These are phyloP conservation scores for Albizia julibrissin DNA, from an alignment of 306 rosid genomes.

Conservation along the genomic window DNA sequence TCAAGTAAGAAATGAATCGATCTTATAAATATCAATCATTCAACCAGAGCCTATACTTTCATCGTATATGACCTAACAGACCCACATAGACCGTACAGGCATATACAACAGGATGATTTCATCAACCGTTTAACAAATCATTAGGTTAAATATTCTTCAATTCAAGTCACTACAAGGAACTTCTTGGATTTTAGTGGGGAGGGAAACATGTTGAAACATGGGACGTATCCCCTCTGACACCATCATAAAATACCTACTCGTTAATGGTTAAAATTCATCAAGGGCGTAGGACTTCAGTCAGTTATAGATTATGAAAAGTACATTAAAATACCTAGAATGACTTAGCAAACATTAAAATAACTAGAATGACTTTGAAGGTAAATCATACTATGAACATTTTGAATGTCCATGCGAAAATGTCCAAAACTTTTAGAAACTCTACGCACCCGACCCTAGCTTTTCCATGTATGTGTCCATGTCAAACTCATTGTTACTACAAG, in stretches of 20 bases:
- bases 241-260: background rate
- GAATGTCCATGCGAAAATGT: constrained; percentile 12
- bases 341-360: background rate
- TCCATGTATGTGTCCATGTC: background rate
- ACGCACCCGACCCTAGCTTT: background rate
- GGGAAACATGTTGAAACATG: background rate
- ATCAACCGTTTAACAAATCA: constrained; percentile 20
- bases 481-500: constrained; percentile 10
- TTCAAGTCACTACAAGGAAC: background rate
- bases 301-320: background rate
- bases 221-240: background rate
- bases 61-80: constrained; percentile 18
- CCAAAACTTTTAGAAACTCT: constrained; percentile 13
- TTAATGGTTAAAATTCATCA: constrained; percentile 7
- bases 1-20: background rate
- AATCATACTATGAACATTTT: background rate
- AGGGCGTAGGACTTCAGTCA: background rate
- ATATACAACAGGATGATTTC: constrained; percentile 14
- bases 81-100: background rate
- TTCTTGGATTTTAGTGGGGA: background rate
- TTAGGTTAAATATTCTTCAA: background rate
- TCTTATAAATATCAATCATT: constrained; percentile 12
- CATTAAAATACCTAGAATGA: constrained; percentile 7
- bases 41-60: background rate
- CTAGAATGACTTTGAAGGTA: background rate